Evolutionary conservation across 306 rosid species (phyloP), one percentile per base, ranked within the genome.

Genomic region (Medicago truncatula): DNA sequence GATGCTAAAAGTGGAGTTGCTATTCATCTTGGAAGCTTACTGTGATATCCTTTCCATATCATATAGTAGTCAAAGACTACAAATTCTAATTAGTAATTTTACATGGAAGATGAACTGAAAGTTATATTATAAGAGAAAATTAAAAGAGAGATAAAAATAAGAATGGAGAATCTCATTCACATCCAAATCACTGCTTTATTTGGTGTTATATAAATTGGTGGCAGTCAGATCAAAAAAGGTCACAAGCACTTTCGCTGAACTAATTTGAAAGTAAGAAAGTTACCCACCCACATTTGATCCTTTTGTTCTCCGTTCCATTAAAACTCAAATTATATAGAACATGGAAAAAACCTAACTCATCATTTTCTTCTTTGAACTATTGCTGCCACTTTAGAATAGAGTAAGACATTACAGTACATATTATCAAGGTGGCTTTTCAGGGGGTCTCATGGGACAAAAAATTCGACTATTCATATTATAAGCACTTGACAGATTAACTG

Each of bases 11-110:
- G 90, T 89, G 93, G 90, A 75, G 77, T 80, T 59, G 53, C 90
- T 92, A 80, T 92, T 85, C 87, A 85, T 86, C 74, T 83, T 85
- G 96, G 91, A 84, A 70, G 83, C 92, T 84, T 76, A 79, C 76
- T 75, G 52, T 64, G 73, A 78, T 76, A 70, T 70, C 17, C 77
- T 49, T 23, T 54, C 13, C n/a, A 54, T 53, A 16, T 68, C 18
- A 64, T 41, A 58, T 76, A 60, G 57, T 70, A 75, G 83, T 81
- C 74, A 70, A 71, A 64, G 76, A 64, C 38, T 20, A 23, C 14
- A 70, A 50, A 73, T 68, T 73, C 9, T 56, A 44, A 36, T 28
- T 16, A 52, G 54, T 52, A 76, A 52, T 36, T 67, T 58, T 54
- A 64, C 15, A 44, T 10, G 25, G 36, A 70, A 77, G 62, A 63